Base-by-base conservation (phyloP, 345 rosid species). In the Stellera chamaejasme region DNA sequence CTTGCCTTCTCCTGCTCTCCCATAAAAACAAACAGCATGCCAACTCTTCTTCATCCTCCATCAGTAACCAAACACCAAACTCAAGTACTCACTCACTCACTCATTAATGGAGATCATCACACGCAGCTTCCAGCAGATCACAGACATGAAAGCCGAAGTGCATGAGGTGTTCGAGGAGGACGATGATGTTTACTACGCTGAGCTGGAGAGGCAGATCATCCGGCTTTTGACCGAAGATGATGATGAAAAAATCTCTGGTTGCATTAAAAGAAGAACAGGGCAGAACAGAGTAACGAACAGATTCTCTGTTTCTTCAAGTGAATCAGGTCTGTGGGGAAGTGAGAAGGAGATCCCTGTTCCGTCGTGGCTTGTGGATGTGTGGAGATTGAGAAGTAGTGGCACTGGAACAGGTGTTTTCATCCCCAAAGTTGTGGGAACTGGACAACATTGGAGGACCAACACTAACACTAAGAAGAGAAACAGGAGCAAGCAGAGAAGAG, bases 331-430 rank as follows among this genome's bases (percentile, higher is more conserved):
- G 63, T 48, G 68, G 59, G 74, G 52, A 15, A 57, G 27, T 10
- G 46, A 41, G 60, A 54, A 49, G 2, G 13, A 12, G 6, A 27
- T 61, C 36, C 28, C 60, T 0, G 65, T 63, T 5, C 82, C 69
- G 1, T 44, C 58, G 25, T 63, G 76, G 81, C 65, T 50, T 2
- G 56, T 55, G 7, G 66, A 74, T 23, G 48, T 60, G 41, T 67
- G 73, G 68, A 56, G 74, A 50, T 19, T 19, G 23, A 19, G 23
- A 19, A 19, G 23, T 19, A 64, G 43, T 10, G 55, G 75, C 11
- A 67, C 32, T 32, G 89, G 83, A 57, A 83, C 85, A 0, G 85
- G 85, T 4, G 89, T 79, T 1, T 79, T 79, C 67, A 82, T 79
- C 59, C 89, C 89, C 27, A 75, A 32, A 10, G 36, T 42, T 27